Evolutionary conservation across 305 asterid species (phyloP), one percentile per base, ranked within the genome.

Genomic region (Fraxinus albicans): DNA sequence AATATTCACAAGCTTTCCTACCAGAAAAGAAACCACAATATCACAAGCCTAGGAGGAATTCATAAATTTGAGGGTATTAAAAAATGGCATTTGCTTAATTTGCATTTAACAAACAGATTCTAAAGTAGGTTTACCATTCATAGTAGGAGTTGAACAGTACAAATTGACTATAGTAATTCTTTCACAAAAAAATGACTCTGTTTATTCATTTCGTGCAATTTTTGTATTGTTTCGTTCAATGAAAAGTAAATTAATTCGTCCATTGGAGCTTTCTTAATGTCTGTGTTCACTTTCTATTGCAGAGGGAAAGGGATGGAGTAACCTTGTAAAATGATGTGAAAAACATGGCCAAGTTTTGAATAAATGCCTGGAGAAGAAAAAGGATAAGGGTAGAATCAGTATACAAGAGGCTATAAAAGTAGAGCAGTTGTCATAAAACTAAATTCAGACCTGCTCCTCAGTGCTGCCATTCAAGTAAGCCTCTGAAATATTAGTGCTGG

Each of bases 321-420:
- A 89, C 99, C 98, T 96, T 96, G 89, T 83, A 96, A 84, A 95
- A 96, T 77, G 98, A 95, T 79, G 99, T 95, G 87, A 96, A 92
- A 85, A 95, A 96, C 91, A 96, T 80, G 0, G 98, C 99, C 92
- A 96, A 84, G 84, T 96, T 96, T 87, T 96, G 99, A 84, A 96
- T 93, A 82, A 96, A 96, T 58, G 96, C 98, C 99, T 96, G 94
- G 73, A 17, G 27, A 83, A 17, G 79, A 74, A 86, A 67, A 81
- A 84, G 77, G n/a, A 12, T 75, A 67, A 23, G 6, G 79, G 79
- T 76, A 76, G 70, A 79, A 55, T 85, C 55, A 87, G 83, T 40
- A 23, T 38, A 50, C 25, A 79, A 25, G 58, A 60, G 65, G 17
- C 79, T 78, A 55, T 13, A 60, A 50, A 72, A 40, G n/a, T 34